Evolutionary conservation across 345 rosid species (phyloP).

Genomic region (Trapa incisa): DNA sequence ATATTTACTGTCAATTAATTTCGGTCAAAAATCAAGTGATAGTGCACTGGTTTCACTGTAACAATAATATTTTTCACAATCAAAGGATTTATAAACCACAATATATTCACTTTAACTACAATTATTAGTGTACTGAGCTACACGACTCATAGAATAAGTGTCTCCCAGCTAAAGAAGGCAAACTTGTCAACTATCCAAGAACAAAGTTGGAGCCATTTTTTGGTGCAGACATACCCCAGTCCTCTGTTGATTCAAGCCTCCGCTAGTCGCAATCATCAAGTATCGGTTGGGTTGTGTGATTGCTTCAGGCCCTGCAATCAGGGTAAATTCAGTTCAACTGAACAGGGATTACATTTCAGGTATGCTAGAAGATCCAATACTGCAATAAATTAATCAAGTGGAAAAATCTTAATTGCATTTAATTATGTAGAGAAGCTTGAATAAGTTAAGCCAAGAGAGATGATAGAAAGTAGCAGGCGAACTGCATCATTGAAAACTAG

Average conservation of each 20-base stretch:
- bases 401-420: neutral
- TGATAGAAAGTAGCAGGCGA: neutral
- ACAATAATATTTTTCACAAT: neutral
- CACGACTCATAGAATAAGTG: neutral
- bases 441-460: neutral
- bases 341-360: neutral
- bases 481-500: neutral
- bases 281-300: constrained; percentile 43
- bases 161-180: neutral
- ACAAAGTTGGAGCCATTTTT: neutral
- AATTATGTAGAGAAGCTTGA: neutral
- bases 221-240: constrained; percentile 49
- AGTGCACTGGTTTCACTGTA: neutral
- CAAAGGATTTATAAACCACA: neutral
- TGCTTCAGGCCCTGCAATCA: constrained; percentile 38
- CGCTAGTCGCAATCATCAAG: constrained; percentile 72
- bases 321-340: constrained; percentile 5
- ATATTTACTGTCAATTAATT: neutral
- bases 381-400: neutral
- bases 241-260: constrained; percentile 92
- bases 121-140: neutral
- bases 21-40: neutral
- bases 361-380: neutral
- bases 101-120: neutral
- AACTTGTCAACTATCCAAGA: too few species aligned